A percentile compares a stretch with the other conserved stretches of the same genome.
These are phyloP conservation scores for Boletus bicolor DNA, from an alignment of 768 basidiomycete genomes.

Conservation along the genomic window DNA sequence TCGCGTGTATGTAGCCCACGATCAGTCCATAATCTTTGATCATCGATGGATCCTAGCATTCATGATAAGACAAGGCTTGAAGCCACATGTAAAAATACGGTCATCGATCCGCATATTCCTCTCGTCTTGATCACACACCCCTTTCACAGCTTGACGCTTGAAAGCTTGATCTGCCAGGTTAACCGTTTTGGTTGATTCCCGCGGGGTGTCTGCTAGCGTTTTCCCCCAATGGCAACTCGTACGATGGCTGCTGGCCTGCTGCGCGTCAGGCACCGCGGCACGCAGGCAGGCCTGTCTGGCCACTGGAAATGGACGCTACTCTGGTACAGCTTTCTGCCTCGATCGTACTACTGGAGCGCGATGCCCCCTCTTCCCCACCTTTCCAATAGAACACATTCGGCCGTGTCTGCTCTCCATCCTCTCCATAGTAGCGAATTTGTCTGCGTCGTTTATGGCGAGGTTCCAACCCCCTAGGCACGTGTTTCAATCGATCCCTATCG, in stretches of 20 bases:
- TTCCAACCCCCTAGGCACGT: slow-evolving; percentile 1
- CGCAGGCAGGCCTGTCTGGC: background rate
- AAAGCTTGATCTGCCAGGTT: slow-evolving; percentile 4
- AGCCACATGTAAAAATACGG: background rate
- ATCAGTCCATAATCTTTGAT: slow-evolving; percentile 8
- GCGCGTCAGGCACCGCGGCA: slow-evolving; percentile 1
- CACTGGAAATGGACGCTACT: background rate
- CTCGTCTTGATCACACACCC: slow-evolving; percentile 13
- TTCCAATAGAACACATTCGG: background rate
- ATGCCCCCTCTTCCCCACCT: background rate
- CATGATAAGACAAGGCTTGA: background rate
- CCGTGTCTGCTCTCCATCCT: background rate
- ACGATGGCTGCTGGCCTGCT: background rate
- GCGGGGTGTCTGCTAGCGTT: background rate
- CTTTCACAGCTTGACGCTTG: slow-evolving; percentile 12
- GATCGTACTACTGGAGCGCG: background rate
- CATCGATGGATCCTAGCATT: slow-evolving; percentile 20
- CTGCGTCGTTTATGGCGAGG: background rate
- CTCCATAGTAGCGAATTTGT: background rate
- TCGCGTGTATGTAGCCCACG: slow-evolving; percentile 5
- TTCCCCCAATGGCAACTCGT: background rate
- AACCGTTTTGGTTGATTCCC: slow-evolving; percentile 4
- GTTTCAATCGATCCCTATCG: background rate
- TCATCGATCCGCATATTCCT: slow-evolving; percentile 16
- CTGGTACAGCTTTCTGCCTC: background rate